phyloP scores from a whole-genome alignment of 345 rosid species.

The Fremontodendron californicum region DNA sequence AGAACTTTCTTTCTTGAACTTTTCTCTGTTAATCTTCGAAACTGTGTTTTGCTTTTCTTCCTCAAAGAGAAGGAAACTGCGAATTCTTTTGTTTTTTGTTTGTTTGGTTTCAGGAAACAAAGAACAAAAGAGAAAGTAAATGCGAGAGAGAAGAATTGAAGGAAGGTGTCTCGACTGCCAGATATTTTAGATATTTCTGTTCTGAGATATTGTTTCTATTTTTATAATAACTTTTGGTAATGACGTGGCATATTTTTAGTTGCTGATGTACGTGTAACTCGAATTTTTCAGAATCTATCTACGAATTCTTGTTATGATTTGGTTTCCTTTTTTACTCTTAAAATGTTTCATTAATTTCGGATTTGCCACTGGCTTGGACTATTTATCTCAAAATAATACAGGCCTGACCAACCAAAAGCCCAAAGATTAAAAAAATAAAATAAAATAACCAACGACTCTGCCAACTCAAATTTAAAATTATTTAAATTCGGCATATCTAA shows the following conservation, averaged over 20 bases:
- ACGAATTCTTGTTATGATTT: too few relatives aligned
- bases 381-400: too few relatives aligned
- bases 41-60: not conserved
- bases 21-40: not conserved
- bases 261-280: not conserved
- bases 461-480: too few relatives aligned
- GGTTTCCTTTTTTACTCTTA: not conserved
- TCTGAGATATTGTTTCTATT: not conserved
- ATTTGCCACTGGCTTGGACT: not conserved
- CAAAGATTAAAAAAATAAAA: too few relatives aligned
- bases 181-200: not conserved
- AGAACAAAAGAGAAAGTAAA: not conserved
- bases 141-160: not conserved
- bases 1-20: not conserved
- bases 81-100: not conserved
- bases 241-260: not conserved
- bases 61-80: not conserved
- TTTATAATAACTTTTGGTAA: not conserved
- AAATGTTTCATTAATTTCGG: not conserved
- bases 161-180: not conserved
- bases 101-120: not conserved
- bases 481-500: too few relatives aligned
- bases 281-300: not conserved
- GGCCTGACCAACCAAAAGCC: not conserved
- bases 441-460: too few relatives aligned